These are phyloP conservation scores for Metschnikowia drakensbergensis DNA, from an alignment of 805 yeast genomes.

Conservation along the genomic window DNA sequence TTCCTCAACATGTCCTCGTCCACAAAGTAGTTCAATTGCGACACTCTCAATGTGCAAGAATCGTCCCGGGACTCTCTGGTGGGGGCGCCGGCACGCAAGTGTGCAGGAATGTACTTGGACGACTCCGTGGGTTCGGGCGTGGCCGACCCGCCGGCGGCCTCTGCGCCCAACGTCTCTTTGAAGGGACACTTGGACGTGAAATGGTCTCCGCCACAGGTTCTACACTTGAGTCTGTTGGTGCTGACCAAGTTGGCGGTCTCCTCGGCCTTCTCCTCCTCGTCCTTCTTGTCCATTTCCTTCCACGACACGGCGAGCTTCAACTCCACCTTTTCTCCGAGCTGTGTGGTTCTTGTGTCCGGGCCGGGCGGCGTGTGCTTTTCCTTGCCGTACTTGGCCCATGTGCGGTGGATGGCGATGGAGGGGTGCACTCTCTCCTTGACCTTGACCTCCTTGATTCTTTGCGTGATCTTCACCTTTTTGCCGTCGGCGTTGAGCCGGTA, in stretches of 20 bases:
- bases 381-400: slow-evolving; percentile 85
- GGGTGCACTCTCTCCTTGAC: slow-evolving; percentile 82
- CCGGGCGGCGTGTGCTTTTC: slow-evolving; percentile 74
- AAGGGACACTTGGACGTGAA: slow-evolving; percentile 94
- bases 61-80: slow-evolving; percentile 65
- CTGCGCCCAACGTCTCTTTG: slow-evolving; percentile 75
- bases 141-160: slow-evolving; percentile 39
- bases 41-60: slow-evolving; percentile 79
- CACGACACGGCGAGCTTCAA: slow-evolving; percentile 71
- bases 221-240: slow-evolving; percentile 59
- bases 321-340: slow-evolving; percentile 78
- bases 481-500: slow-evolving; percentile 74
- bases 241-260: slow-evolving; percentile 36
- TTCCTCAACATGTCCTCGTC: slow-evolving; percentile 75
- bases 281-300: slow-evolving; percentile 74
- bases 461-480: slow-evolving; percentile 82
- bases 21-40: slow-evolving; percentile 84
- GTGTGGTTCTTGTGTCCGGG: slow-evolving; percentile 85
- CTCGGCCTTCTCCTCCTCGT: slow-evolving; percentile 53
- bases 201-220: slow-evolving; percentile 92
- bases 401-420: slow-evolving; percentile 78
- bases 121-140: slow-evolving; percentile 25
- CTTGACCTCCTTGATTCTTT: slow-evolving; percentile 70
- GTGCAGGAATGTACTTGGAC: slow-evolving; percentile 42
- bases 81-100: slow-evolving; percentile 44